These are phyloP conservation scores for Acacia melanoxylon DNA, from an alignment of 306 rosid genomes.

Conservation along the genomic window DNA sequence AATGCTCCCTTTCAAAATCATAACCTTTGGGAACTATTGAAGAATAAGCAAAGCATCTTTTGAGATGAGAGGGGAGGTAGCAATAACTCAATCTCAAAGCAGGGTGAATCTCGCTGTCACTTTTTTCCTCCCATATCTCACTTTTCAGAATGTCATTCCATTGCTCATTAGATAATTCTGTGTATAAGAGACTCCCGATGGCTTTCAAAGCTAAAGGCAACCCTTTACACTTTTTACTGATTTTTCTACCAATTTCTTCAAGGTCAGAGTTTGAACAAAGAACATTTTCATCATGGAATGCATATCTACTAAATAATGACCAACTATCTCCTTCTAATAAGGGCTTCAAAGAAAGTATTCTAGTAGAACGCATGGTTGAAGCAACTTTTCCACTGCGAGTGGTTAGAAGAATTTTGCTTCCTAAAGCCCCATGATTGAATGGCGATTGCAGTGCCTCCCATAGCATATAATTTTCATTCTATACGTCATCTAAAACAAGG, in stretches of 20 bases:
- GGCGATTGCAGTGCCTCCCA: slow-evolving; percentile 25
- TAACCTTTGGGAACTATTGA: slow-evolving; percentile 35
- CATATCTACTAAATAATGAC: slow-evolving; percentile 20
- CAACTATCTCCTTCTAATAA: slow-evolving; percentile 25
- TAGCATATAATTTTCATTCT: slow-evolving; percentile 14
- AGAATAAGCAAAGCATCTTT: slow-evolving; percentile 46
- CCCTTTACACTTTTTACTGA: slow-evolving; percentile 29
- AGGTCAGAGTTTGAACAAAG: neutral
- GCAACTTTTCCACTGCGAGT: slow-evolving; percentile 31
- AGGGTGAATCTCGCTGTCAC: neutral
- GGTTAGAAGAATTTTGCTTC: slow-evolving; percentile 35
- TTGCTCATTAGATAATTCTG: neutral
- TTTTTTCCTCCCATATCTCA: slow-evolving; percentile 24
- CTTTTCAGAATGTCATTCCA: slow-evolving; percentile 30
- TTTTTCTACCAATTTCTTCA: slow-evolving; percentile 4
- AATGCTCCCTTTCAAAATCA: neutral
- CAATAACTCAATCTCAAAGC: slow-evolving; percentile 32
- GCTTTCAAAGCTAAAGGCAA: slow-evolving; percentile 40
- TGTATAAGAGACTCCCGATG: slow-evolving; percentile 30
- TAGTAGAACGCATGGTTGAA: neutral
- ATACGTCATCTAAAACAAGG: slow-evolving; percentile 38
- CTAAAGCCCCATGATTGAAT: slow-evolving; percentile 17
- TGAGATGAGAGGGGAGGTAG: slow-evolving; percentile 21
- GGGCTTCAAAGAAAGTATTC: neutral
- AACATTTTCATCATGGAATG: neutral